Evolutionary conservation across 768 basidiomycete species (phyloP).

Genomic region (Sutorius australiensis): DNA sequence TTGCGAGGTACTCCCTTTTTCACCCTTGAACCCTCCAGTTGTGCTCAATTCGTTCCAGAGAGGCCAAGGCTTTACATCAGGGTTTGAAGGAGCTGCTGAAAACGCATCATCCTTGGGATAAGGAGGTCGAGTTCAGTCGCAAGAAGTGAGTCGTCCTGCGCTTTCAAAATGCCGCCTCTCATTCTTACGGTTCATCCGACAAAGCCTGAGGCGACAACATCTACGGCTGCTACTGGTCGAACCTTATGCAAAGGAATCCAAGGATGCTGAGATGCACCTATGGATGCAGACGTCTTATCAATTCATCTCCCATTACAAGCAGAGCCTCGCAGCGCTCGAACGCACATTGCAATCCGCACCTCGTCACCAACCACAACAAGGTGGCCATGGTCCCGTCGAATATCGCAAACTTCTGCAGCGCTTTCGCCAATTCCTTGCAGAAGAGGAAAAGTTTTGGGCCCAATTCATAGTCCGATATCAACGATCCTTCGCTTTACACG

Average conservation of each 20-base stretch:
- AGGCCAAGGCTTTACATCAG: slow-evolving; percentile 74
- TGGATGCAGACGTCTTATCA: slow-evolving; percentile 93
- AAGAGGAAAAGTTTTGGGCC: slow-evolving; percentile 91
- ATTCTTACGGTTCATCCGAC: slow-evolving; percentile 7
- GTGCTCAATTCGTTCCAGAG: slow-evolving; percentile 42
- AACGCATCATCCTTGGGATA: slow-evolving; percentile 74
- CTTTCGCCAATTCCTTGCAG: slow-evolving; percentile 84
- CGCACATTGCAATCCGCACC: slow-evolving; percentile 44
- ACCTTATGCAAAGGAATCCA: slow-evolving; percentile 67
- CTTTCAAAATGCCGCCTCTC: slow-evolving; percentile 3
- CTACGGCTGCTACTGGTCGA: slow-evolving; percentile 65
- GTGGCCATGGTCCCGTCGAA: slow-evolving; percentile 66
- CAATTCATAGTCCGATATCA: slow-evolving; percentile 73
- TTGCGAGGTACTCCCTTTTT: slow-evolving; percentile 31
- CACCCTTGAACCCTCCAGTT: slow-evolving; percentile 1
- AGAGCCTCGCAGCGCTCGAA: slow-evolving; percentile 66
- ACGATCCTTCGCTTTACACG: slow-evolving; percentile 64
- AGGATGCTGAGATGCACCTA: slow-evolving; percentile 76
- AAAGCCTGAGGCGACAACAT: slow-evolving; percentile 67
- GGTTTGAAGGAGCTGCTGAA: slow-evolving; percentile 73
- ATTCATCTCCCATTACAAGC: slow-evolving; percentile 81
- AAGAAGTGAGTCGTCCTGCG: slow-evolving; percentile 60
- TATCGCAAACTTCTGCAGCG: slow-evolving; percentile 81
- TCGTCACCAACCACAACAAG: slow-evolving; percentile 35
- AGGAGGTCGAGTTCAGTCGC: slow-evolving; percentile 80